Evolutionary conservation across 441 rosid genomes (phyloP).

Genomic region (Pelargonium myrrhifolium): DNA sequence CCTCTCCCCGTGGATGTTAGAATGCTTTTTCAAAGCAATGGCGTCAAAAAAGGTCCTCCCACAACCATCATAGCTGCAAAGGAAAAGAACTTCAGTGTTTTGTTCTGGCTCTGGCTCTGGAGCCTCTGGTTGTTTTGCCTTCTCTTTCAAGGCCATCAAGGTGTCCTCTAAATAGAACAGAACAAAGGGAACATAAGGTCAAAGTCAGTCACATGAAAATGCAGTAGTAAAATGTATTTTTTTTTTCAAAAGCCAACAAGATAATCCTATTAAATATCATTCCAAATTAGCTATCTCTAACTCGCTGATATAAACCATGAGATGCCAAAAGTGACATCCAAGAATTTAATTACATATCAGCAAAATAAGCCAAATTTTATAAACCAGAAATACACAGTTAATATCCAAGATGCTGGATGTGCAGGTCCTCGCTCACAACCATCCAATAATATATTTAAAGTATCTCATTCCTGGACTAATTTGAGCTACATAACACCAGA

Average conservation of each 20-base stretch:
- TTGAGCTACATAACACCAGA: neutral
- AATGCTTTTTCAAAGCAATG: conserved; percentile 86
- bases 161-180: conserved; percentile 41
- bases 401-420: too few species aligned
- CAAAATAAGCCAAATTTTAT: neutral
- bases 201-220: conserved; percentile 8
- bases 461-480: neutral
- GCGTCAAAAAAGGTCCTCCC: conserved; percentile 89
- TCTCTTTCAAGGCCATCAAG: conserved; percentile 59
- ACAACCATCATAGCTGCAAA: conserved; percentile 91
- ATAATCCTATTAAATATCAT: neutral
- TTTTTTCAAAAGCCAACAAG: neutral
- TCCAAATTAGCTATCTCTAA: neutral
- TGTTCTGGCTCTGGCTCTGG: conserved; percentile 92
- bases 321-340: neutral
- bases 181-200: neutral
- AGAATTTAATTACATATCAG: neutral
- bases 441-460: neutral
- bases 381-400: too few species aligned
- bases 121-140: conserved; percentile 54
- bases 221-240: too few species aligned
- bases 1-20: conserved; percentile 92
- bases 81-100: conserved; percentile 85
- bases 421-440: too few species aligned
- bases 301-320: neutral